Base-by-base conservation (phyloP, 768 basidiomycete genomes). In the Phylloporus sp. region DNA sequence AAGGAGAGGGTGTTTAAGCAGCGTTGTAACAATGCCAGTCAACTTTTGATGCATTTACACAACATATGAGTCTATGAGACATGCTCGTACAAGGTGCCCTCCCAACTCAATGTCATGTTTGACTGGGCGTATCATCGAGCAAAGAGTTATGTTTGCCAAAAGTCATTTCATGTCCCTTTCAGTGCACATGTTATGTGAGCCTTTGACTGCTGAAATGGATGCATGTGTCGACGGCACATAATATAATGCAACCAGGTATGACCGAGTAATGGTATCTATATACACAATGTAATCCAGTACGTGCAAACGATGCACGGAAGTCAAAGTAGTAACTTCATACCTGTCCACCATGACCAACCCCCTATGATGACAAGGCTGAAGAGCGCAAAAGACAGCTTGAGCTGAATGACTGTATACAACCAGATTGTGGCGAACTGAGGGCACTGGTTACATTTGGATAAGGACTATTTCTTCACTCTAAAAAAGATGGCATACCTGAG, bases 21-120 rank as follows among this genome's bases (percentile, higher is more conserved):
- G 22, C 20, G 17, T 27, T 32, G 9, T 28, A 23, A 26, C 5
- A 17, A 18, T 24, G 35, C 27, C 32, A 26, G 14, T 27, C 34
- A 27, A 43, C 35, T 31, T 48, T 23, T 53, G 44, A 38, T 37
- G 38, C 39, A 38, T 32, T 38, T 13, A 3, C 27, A 13, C 22
- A 21, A n/a, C 28, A 27, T 34, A 35, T 44, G n/a, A n/a, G n/a
- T n/a, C n/a, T n/a, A n/a, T n/a, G 26, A 42, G 22, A 17, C 40
- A 60, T 77, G 86, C 86, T 84, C 71, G 78, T 81, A 81, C 27
- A 82, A 86, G 85, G 85, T 87, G 83, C 85, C 82, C 62, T 69
- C 56, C 76, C 76, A 79, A 77, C 70, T 50, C 61, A 73, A 85
- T 74, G 58, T 58, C 68, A 69, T 75, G 76, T 71, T 76, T 77